Percentiles rank a stretch among this genome's conserved stretches.
Conservation (phyloP, 2,329 filamentous ascomycete species). For the Cladosporium phlei region DNA sequence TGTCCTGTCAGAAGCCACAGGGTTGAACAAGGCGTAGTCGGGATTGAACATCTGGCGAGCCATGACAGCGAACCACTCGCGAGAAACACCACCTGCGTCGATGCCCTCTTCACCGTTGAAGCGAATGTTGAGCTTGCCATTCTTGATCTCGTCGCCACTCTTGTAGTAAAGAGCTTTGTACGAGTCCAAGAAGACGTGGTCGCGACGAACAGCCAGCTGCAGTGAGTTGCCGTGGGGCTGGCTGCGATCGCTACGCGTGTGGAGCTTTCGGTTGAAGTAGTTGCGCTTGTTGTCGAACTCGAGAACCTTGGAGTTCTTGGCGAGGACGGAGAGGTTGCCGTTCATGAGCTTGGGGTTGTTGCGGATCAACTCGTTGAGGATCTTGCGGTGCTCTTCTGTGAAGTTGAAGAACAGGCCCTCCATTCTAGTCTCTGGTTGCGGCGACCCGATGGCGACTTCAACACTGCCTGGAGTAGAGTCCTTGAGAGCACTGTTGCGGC, state of each 20-base stretch:
- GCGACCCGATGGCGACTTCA: slow-evolving; percentile 54
- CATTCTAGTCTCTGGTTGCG: slow-evolving; percentile 73
- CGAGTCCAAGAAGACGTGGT: slow-evolving; percentile 95
- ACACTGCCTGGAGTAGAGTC: slow-evolving; percentile 54
- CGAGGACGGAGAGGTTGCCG: slow-evolving; percentile 88
- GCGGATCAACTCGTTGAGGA: slow-evolving; percentile 94
- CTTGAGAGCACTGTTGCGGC: slow-evolving; percentile 88
- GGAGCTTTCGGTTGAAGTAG: slow-evolving; percentile 93
- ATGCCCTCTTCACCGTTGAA: slow-evolving; percentile 98
- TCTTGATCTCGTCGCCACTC: slow-evolving; percentile 94
- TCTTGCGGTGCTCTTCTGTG: slow-evolving; percentile 94
- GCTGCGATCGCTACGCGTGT: slow-evolving; percentile 65
- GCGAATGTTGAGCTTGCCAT: slow-evolving; percentile 94
- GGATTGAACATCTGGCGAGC: slow-evolving; percentile 98
- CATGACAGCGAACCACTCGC: slow-evolving; percentile 98
- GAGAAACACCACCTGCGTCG: slow-evolving; percentile 92
- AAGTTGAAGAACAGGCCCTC: slow-evolving; percentile 94
- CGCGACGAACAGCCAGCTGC: slow-evolving; percentile 83
- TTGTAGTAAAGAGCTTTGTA: slow-evolving; percentile 99
- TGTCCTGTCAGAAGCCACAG: slow-evolving; percentile 92
- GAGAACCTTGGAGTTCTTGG: slow-evolving; percentile 97
- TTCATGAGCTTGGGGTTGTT: slow-evolving; percentile 98
- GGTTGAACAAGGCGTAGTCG: slow-evolving; percentile 93
- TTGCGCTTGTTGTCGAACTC: slow-evolving; percentile 99
- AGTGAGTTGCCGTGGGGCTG: slow-evolving; percentile 71